Percentiles rank a stretch among this genome's conserved stretches.
phyloP scores from a whole-genome alignment of 768 basidiomycete species.

The Russula lepida region DNA sequence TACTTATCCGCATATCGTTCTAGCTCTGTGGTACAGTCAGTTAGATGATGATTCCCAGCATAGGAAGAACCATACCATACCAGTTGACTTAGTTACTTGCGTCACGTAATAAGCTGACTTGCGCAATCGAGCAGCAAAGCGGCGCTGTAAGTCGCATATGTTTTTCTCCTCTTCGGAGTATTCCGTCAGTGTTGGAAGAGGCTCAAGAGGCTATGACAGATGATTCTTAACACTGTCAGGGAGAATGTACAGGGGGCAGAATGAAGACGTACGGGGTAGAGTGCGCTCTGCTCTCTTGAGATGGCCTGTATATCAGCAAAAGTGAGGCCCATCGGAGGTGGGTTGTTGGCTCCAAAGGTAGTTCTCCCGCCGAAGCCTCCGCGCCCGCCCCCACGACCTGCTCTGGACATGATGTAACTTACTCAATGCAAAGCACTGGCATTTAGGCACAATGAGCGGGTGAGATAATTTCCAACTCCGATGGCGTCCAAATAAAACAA shows the following conservation, averaged over 20 bases:
- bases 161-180: slow-evolving; percentile 56
- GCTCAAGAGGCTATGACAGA: slow-evolving; percentile 46
- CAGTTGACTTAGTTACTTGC: slow-evolving; percentile 59
- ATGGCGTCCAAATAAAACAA: slow-evolving; percentile 5
- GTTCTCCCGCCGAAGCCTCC: slow-evolving; percentile 48
- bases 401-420: slow-evolving; percentile 44
- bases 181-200: slow-evolving; percentile 60
- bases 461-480: slow-evolving; percentile 21
- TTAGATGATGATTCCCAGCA: not conserved
- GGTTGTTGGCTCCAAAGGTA: slow-evolving; percentile 31
- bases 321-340: slow-evolving; percentile 72
- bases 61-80: slow-evolving; percentile 27
- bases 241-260: not conserved
- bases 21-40: slow-evolving; percentile 40
- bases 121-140: slow-evolving; percentile 54
- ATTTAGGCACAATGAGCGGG: not conserved
- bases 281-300: slow-evolving; percentile 63
- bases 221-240: slow-evolving; percentile 5
- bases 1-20: slow-evolving; percentile 83
- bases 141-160: slow-evolving; percentile 58
- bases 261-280: slow-evolving; percentile 63
- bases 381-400: slow-evolving; percentile 38
- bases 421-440: not conserved
- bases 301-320: slow-evolving; percentile 73
- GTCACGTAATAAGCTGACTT: slow-evolving; percentile 69